phyloP scores from a whole-genome alignment of 306 rosid genomes.

The Hippophae tibetana region DNA sequence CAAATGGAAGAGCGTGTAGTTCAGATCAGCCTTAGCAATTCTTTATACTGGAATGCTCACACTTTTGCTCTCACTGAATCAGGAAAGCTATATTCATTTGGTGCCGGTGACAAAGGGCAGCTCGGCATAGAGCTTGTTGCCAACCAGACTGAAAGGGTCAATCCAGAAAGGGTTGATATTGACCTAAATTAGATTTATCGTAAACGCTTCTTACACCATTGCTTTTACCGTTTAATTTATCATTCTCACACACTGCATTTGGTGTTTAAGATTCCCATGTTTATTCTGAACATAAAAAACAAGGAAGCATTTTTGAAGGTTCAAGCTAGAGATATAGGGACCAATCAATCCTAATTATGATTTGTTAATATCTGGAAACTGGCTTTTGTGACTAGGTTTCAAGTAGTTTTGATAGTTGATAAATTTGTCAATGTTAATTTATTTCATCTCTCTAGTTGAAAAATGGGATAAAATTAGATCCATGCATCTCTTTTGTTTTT shows the following conservation, averaged over 20 bases:
- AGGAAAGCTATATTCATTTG: slow-evolving; percentile 86
- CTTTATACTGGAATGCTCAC: slow-evolving; percentile 88
- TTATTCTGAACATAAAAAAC: slow-evolving; percentile 53
- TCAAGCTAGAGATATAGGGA: slow-evolving; percentile 36
- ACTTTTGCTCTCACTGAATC: slow-evolving; percentile 89
- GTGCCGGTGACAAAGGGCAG: slow-evolving; percentile 93
- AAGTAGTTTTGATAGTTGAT: slow-evolving; percentile 33
- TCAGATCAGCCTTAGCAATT: slow-evolving; percentile 83
- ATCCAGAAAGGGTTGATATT: slow-evolving; percentile 63
- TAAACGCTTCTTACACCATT: not conserved
- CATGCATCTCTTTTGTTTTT: slow-evolving; percentile 1
- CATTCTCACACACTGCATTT: slow-evolving; percentile 41
- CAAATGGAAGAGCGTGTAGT: slow-evolving; percentile 66
- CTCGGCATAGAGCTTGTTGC: slow-evolving; percentile 67
- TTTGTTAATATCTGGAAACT: slow-evolving; percentile 27
- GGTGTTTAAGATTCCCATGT: slow-evolving; percentile 34
- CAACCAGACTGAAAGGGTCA: slow-evolving; percentile 69
- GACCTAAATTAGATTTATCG: slow-evolving; percentile 49
- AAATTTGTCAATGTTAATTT: slow-evolving; percentile 35
- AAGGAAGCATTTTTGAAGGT: slow-evolving; percentile 24
- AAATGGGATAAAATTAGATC: not conserved
- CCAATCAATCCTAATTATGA: slow-evolving; percentile 26
- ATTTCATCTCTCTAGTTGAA: slow-evolving; percentile 13
- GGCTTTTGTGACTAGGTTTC: slow-evolving; percentile 38
- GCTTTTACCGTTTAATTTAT: slow-evolving; percentile 33